Percentiles rank a stretch among this genome's conserved stretches.
Evolutionary conservation across 805 yeast species (phyloP).

Genomic region (Yamadazyma paraphyllophila): DNA sequence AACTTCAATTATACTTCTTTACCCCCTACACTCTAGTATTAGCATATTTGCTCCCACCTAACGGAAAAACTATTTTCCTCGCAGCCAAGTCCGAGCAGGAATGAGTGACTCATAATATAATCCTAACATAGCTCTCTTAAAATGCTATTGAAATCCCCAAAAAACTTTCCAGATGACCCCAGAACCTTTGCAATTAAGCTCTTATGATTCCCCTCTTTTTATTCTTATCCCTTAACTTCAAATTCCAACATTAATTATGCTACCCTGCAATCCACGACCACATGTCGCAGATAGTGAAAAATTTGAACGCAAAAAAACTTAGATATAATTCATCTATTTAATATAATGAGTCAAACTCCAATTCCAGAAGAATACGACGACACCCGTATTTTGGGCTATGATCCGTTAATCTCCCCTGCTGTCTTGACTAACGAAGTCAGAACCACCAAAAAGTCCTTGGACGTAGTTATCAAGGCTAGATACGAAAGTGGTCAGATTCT

Average conservation of each 20-base stretch:
- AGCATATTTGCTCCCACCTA: background rate
- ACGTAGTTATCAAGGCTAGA: slow-evolving; percentile 73
- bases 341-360: slow-evolving; percentile 44
- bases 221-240: background rate
- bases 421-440: slow-evolving; percentile 84
- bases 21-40: too few species aligned
- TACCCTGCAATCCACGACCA: slow-evolving; percentile 1
- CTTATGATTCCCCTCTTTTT: background rate
- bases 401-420: slow-evolving; percentile 95
- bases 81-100: slow-evolving; percentile 4
- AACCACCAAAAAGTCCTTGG: slow-evolving; percentile 55
- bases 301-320: slow-evolving; percentile 1
- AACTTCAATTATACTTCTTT: too few species aligned
- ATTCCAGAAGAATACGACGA: slow-evolving; percentile 69
- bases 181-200: background rate
- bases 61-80: slow-evolving; percentile 3
- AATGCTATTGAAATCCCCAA: too few species aligned
- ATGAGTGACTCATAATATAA: background rate
- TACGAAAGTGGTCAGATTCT: slow-evolving; percentile 69
- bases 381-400: slow-evolving; percentile 82
- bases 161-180: background rate
- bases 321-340: background rate
- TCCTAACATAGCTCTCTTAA: background rate
- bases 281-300: slow-evolving; percentile 1
- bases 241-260: background rate